Conservation (phyloP, 2,329 filamentous ascomycete genomes). For the Penicillium sp. region DNA sequence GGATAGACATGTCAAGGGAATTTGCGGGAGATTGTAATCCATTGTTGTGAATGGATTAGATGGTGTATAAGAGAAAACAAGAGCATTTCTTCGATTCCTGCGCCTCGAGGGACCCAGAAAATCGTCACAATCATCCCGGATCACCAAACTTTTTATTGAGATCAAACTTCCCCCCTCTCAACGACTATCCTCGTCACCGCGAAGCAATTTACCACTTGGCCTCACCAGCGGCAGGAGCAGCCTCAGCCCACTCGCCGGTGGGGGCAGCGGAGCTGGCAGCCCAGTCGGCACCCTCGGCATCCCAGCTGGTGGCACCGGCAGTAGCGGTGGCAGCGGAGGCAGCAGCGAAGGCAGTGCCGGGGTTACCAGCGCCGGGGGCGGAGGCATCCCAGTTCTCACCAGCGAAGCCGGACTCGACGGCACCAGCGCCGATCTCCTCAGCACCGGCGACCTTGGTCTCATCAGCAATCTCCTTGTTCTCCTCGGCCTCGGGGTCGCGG, state of each 20-base stretch:
- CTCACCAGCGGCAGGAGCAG: slow-evolving; percentile 32
- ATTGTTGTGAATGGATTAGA: slow-evolving; percentile 23
- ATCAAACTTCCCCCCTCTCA: slow-evolving; percentile 30
- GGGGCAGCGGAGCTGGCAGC: slow-evolving; percentile 47
- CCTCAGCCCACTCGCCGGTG: slow-evolving; percentile 44
- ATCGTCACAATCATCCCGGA: slow-evolving; percentile 27
- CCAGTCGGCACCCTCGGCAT: slow-evolving; percentile 58
- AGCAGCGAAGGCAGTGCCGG: slow-evolving; percentile 65
- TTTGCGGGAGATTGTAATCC: slow-evolving; percentile 25
- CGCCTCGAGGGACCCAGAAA: slow-evolving; percentile 12
- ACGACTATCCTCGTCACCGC: slow-evolving; percentile 31
- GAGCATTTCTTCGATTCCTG: slow-evolving; percentile 23
- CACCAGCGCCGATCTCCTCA: slow-evolving; percentile 78
- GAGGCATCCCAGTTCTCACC: slow-evolving; percentile 80
- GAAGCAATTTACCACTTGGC: slow-evolving; percentile 42
- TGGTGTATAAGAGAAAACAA: slow-evolving; percentile 26
- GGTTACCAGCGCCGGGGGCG: slow-evolving; percentile 61
- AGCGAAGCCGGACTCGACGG: slow-evolving; percentile 76
- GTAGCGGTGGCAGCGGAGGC: slow-evolving; percentile 63
- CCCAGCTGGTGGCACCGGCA: slow-evolving; percentile 61
- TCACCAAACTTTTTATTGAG: slow-evolving; percentile 26
- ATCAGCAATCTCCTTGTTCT: slow-evolving; percentile 86
- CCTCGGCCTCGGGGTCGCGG: slow-evolving; percentile 99
- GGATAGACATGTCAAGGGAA: slow-evolving; percentile 43
- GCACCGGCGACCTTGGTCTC: slow-evolving; percentile 80